Evolutionary conservation across 768 basidiomycete genomes (phyloP).

Genomic region (Pleurotus tuoliensis): DNA sequence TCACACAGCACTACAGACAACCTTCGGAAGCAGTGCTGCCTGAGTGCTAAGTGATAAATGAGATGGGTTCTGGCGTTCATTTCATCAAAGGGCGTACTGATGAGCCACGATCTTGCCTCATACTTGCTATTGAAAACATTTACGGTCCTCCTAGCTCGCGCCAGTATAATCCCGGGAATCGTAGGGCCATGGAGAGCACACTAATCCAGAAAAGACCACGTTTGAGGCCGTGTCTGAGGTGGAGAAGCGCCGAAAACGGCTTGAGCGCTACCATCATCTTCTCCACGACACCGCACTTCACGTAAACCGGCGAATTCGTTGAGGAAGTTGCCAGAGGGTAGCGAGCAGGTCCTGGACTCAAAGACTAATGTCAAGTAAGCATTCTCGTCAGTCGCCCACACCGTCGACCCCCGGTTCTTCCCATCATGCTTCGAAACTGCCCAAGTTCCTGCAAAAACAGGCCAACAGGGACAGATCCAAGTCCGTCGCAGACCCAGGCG

Average conservation of each 20-base stretch:
- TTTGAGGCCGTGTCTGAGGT: neutral
- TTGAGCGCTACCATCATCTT: conserved; percentile 4
- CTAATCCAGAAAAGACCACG: too few relatives aligned
- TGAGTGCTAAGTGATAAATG: too few relatives aligned
- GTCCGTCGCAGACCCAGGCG: conserved; percentile 36
- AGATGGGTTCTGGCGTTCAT: too few relatives aligned
- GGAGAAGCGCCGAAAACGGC: neutral
- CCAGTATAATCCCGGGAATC: too few relatives aligned
- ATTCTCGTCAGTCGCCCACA: conserved; percentile 37
- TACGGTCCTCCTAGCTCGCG: too few relatives aligned
- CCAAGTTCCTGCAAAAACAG: conserved; percentile 67
- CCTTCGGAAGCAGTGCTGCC: too few relatives aligned
- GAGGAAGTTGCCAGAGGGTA: neutral
- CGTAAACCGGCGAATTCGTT: too few relatives aligned
- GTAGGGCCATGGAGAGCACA: too few relatives aligned
- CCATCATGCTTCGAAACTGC: conserved; percentile 48
- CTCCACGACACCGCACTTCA: neutral
- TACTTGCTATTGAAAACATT: too few relatives aligned
- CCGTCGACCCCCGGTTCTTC: conserved; percentile 37
- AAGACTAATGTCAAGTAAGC: conserved; percentile 40
- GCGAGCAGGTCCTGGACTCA: neutral
- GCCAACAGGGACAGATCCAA: conserved; percentile 52
- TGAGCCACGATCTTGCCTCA: too few relatives aligned
- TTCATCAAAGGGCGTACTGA: too few relatives aligned
- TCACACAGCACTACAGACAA: too few relatives aligned